These are phyloP conservation scores for Oryza longistaminata DNA, from an alignment of 176 grass and related monocot genomes.

Conservation along the genomic window DNA sequence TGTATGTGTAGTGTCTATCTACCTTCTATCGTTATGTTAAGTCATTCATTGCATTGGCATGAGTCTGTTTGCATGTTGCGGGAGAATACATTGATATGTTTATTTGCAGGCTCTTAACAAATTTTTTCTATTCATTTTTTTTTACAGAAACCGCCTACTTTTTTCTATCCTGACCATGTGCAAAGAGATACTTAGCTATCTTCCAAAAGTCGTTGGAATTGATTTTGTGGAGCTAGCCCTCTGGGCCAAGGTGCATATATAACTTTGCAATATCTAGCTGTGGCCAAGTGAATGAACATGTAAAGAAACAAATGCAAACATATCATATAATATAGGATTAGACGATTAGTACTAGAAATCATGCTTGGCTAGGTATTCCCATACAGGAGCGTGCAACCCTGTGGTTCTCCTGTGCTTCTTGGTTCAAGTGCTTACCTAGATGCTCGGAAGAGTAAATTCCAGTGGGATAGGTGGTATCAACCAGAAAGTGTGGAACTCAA, in stretches of 20 bases:
- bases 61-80: conserved; percentile 20
- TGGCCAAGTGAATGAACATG: neutral
- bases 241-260: conserved; percentile 83
- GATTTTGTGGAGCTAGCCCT: conserved; percentile 98
- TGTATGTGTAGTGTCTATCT: neutral
- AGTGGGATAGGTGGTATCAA: neutral
- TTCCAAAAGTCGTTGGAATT: conserved; percentile 93
- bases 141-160: conserved; percentile 82
- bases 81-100: conserved; percentile 16
- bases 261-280: conserved; percentile 5
- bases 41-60: conserved; percentile 12
- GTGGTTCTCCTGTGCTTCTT: neutral
- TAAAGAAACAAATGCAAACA: neutral
- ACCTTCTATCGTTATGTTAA: neutral
- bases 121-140: conserved; percentile 38
- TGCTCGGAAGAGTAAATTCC: neutral
- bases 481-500: neutral
- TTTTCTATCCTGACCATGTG: conserved; percentile 95
- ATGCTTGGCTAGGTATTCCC: neutral
- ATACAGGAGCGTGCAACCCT: neutral
- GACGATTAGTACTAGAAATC: neutral
- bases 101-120: conserved; percentile 4
- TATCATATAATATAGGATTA: neutral
- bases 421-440: neutral
- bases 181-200: conserved; percentile 85